Base-by-base conservation (phyloP, 768 basidiomycete species). In the Cystobasidiopsis lactophilus region DNA sequence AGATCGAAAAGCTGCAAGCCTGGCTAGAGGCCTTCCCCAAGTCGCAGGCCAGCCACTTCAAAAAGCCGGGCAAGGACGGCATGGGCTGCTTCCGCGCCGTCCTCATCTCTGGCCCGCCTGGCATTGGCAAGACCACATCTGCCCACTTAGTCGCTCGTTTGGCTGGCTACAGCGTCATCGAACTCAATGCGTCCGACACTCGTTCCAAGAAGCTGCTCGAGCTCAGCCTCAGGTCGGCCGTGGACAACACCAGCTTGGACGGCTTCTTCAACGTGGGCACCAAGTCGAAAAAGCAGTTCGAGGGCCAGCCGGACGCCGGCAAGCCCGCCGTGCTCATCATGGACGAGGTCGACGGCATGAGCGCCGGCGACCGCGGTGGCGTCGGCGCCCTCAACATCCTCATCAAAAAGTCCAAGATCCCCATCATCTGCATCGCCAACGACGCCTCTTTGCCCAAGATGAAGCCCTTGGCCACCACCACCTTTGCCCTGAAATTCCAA, bases 341-440 rank as follows among this genome's bases (percentile, higher is more conserved):
- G 91, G 93, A 98, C 62, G 93, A 98, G 65, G 91, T 96, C 2
- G 93, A 98, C 59, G 93, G 93, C 1, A 98, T 96, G 89, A 91
- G 86, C 4, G 83, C 84, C 2, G 93, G 93, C 18, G 93, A 98
- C 66, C 74, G 93, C 41, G 93, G 93, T 16, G 93, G 93, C 52
- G 84, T 96, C 1, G 91, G 85, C 23, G 93, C 93, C 5, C 65
- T 98, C 59, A 85, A 85, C 53, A 78, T 78, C 0, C 63, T 98
- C 56, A 91, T 98, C 60, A 86, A 80, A 69, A 95, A 91, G 71
- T 80, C 82, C 21, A 85, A 80, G 71, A 86, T 83, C 38, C 93
- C 93, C 0, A 85, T 98, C 58, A 93, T 98, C 31, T 88, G 91
- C 60, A 95, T 98, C 56, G 89, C 88, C 31, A 98, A 98, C 60